Conservation (phyloP, 2,329 filamentous ascomycete genomes). For the Penicillium sp. region DNA sequence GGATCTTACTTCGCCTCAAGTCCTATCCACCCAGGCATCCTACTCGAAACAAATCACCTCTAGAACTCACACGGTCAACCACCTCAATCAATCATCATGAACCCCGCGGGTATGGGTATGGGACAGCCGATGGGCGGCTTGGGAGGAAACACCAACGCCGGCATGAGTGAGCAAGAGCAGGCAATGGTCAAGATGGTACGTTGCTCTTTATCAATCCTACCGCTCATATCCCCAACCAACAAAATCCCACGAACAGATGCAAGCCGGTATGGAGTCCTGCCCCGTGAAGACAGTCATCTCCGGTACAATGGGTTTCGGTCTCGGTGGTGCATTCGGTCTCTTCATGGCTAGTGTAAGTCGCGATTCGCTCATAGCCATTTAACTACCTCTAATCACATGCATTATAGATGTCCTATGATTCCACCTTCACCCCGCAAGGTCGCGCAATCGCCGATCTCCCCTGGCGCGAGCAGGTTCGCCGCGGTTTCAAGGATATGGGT, state of each 20-base stretch:
- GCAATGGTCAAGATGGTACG: constrained; percentile 49
- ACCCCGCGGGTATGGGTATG: constrained; percentile 31
- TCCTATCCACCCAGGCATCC: not conserved
- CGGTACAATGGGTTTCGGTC: constrained; percentile 88
- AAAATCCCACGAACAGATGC: constrained; percentile 59
- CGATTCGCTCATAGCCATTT: not conserved
- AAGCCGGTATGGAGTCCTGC: constrained; percentile 87
- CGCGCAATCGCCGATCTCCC: constrained; percentile 65
- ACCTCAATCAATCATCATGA: constrained; percentile 29
- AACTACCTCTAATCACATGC: not conserved
- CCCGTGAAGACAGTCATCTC: constrained; percentile 84
- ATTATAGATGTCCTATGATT: constrained; percentile 93
- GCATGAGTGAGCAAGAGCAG: constrained; percentile 49
- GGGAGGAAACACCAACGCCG: constrained; percentile 31
- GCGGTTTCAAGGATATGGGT: constrained; percentile 95
- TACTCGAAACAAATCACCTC: not conserved
- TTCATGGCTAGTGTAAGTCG: constrained; percentile 91
- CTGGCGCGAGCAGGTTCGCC: constrained; percentile 75
- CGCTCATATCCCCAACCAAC: not conserved
- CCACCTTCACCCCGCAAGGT: constrained; percentile 67
- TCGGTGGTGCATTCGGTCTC: constrained; percentile 90
- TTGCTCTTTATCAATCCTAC: not conserved
- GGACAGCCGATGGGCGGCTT: constrained; percentile 28
- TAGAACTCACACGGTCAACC: not conserved
- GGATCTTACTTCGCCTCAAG: not conserved